Base-by-base conservation (phyloP, 2,329 filamentous ascomycete genomes). In the Monilinia vaccinii-corymbosi region DNA sequence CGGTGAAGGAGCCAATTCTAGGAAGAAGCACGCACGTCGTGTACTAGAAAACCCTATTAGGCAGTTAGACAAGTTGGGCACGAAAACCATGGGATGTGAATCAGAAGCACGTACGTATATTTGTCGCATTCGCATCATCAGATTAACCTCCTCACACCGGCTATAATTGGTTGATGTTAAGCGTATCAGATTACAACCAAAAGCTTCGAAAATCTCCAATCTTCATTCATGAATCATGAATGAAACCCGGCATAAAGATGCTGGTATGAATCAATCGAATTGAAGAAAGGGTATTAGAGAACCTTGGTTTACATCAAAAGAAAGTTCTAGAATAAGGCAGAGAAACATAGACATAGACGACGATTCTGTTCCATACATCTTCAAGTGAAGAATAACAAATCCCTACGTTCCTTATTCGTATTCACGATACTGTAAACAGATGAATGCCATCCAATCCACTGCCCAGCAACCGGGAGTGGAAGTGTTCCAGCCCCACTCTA, bases 21-120 rank as follows among this genome's bases (percentile, higher is more conserved):
- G 42, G 21, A 45, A 25, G 42, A 45, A 45, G 11, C 21, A 25
- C 42, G 11, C 21, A 25, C 42, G 11, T 45, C 7, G 13, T 4
- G 11, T 8, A 5, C 42, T 25, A 11, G 11, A 16, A 45, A 44
- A 14, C 10, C 23, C 11, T 6, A 45, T 25, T 14, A 25, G 11
- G 23, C 21, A 45, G 13, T 14, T 45, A 45, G 42, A 45, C 42
- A 45, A 21, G n/a, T 45, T 45, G 21, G 42, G 42, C 42, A 45
- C 23, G 42, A 25, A 25, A 45, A 6, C 14, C 7, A 14, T 25
- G 13, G 13, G 21, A 25, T 45, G 42, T 45, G 23, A 45, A 52
- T 40, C 36, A 52, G 32, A 52, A 52, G 34, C 49, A 52, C 49
- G 34, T 40, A 42, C 49, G 34, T 52, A 52, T 52, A 52, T 52